Conservation (phyloP, 2,329 filamentous ascomycete genomes). For the Fusarium sp. region DNA sequence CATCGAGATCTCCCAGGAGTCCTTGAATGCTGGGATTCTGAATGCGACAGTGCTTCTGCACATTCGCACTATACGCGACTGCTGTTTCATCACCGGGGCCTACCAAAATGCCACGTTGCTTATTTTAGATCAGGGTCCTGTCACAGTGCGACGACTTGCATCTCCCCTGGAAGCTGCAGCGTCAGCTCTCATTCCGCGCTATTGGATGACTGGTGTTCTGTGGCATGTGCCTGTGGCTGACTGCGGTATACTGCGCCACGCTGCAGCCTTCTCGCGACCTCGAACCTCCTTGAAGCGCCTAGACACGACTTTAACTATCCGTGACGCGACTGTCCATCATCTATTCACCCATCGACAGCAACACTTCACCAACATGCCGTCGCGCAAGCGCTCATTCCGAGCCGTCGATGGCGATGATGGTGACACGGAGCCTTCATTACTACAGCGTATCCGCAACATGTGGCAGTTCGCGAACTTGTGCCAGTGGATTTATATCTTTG, state of each 20-base stretch:
- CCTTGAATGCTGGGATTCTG: slow-evolving; percentile 22
- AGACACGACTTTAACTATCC: slow-evolving; percentile 32
- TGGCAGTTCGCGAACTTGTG: slow-evolving; percentile 96
- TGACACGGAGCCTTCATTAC: slow-evolving; percentile 30
- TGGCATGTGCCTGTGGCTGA: slow-evolving; percentile 43
- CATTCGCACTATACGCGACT: slow-evolving; percentile 32
- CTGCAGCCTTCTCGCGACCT: slow-evolving; percentile 32
- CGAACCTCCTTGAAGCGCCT: slow-evolving; percentile 15
- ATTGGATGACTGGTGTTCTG: slow-evolving; percentile 13
- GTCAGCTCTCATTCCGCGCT: slow-evolving; percentile 17
- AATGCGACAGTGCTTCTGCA: slow-evolving; percentile 21
- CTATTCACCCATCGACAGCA: slow-evolving; percentile 25
- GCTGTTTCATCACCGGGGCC: not conserved
- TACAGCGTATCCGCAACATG: slow-evolving; percentile 82
- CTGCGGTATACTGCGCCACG: slow-evolving; percentile 43
- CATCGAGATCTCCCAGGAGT: slow-evolving; percentile 35
- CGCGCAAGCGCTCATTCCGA: slow-evolving; percentile 40
- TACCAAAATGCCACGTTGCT: slow-evolving; percentile 23
- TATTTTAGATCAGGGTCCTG: slow-evolving; percentile 35
- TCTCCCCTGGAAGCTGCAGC: slow-evolving; percentile 26
- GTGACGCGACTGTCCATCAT: slow-evolving; percentile 40
- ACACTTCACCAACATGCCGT: slow-evolving; percentile 38
- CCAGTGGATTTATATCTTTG: slow-evolving; percentile 94
- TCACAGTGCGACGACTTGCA: slow-evolving; percentile 34
- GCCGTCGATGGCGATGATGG: slow-evolving; percentile 28